A percentile compares a stretch with the other conserved stretches of the same genome.
Conservation (phyloP, 768 basidiomycete species). For the Termitomyces sp. region DNA sequence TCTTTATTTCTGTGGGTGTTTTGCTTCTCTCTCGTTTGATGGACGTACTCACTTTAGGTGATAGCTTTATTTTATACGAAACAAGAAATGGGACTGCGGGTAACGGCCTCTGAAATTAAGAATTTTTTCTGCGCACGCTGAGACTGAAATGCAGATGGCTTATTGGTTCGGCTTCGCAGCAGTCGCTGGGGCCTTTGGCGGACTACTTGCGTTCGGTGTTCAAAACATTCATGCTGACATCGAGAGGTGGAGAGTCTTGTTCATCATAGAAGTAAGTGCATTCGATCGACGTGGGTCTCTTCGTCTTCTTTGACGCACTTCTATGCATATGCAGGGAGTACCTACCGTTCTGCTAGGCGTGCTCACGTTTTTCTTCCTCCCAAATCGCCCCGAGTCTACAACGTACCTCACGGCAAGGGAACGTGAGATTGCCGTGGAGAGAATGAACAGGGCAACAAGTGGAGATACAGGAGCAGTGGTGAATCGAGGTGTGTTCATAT, state of each 20-base stretch:
- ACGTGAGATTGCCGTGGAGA: conserved; percentile 55
- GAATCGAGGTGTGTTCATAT: conserved; percentile 43
- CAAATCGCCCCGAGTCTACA: conserved; percentile 69
- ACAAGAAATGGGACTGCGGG: conserved; percentile 64
- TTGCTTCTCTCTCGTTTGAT: background rate
- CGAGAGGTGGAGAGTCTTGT: conserved; percentile 56
- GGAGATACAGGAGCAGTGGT: conserved; percentile 62
- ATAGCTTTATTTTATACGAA: conserved; percentile 76
- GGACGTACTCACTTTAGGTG: background rate
- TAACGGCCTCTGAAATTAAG: conserved; percentile 17
- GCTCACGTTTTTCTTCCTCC: conserved; percentile 47
- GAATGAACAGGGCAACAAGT: conserved; percentile 61
- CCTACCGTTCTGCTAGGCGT: conserved; percentile 64
- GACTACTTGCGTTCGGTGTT: conserved; percentile 77
- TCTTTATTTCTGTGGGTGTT: conserved; percentile 63
- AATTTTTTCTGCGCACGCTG: background rate
- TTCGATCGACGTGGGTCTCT: background rate
- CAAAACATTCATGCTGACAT: conserved; percentile 50
- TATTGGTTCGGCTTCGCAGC: conserved; percentile 86
- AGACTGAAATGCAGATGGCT: conserved; percentile 40
- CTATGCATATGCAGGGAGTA: conserved; percentile 43
- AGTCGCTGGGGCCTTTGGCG: conserved; percentile 80
- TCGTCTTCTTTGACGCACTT: background rate
- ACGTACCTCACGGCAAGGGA: conserved; percentile 46
- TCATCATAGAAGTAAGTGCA: conserved; percentile 75